Evolutionary conservation across 345 rosid species (phyloP).

Genomic region (Brassica nigra): DNA sequence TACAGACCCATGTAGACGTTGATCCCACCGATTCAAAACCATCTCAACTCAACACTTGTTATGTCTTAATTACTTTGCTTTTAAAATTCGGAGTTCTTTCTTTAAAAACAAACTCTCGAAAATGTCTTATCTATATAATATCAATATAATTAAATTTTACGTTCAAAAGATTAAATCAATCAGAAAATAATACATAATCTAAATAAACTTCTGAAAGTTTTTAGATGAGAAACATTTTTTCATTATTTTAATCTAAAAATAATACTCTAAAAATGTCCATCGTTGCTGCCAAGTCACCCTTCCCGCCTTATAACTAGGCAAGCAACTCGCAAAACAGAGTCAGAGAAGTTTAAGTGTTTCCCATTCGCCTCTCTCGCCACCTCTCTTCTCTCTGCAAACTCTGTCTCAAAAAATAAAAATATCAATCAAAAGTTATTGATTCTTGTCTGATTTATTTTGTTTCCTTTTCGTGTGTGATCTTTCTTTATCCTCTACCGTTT

Average conservation of each 20-base stretch:
- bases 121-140: not conserved
- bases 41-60: not conserved
- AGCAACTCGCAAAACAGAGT: not conserved
- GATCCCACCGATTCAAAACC: not conserved
- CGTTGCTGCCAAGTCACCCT: conserved; percentile 32
- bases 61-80: not conserved
- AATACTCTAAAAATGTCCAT: not conserved
- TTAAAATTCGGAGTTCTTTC: not conserved
- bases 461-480: not conserved
- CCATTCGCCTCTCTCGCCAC: conserved; percentile 4
- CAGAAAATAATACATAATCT: not conserved
- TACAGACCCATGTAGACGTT: not conserved
- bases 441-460: not conserved
- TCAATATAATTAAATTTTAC: not conserved
- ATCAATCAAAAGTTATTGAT: not conserved
- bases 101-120: not conserved
- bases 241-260: not conserved
- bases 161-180: not conserved
- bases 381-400: conserved; percentile 18
- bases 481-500: not conserved
- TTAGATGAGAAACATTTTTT: not conserved
- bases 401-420: not conserved
- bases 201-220: not conserved
- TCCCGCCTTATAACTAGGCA: conserved; percentile 39
- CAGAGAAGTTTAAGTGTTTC: not conserved